Evolutionary conservation across 2,329 filamentous ascomycete species (phyloP), one percentile per base, ranked within the genome.

Genomic region (Pyricularia grisea): DNA sequence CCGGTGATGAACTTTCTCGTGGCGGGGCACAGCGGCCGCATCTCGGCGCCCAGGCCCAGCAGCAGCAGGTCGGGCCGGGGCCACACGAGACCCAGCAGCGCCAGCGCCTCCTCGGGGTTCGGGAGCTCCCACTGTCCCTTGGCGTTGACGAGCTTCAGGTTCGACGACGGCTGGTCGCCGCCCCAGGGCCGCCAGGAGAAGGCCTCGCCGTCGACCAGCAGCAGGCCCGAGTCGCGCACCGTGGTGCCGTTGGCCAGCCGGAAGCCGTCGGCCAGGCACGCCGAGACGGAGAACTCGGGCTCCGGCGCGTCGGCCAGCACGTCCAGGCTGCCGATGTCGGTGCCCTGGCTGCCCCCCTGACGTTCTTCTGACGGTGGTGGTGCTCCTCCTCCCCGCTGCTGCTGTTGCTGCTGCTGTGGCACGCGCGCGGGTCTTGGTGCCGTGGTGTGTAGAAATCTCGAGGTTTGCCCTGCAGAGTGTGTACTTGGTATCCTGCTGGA

Each of bases 11-110:
- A 84, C 70, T 84, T 84, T 73, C 90, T 88, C 63, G 92, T 92
- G 73, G 88, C 84, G 0, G 92, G 91, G 69, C 91, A 92, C 9
- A 98, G 79, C 0, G 93, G 93, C 67, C 89, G 81, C 67, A 95
- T 92, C 25, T 85, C 84, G 25, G 87, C 87, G 0, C 95, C 95
- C 4, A 95, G 86, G 1, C 95, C 95, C n/a, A 99, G 81, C 69
- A 99, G 91, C 60, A 99, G 81, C 23, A 98, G 81, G 81, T 98
- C 94, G 75, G 94, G 94, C 77, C 94, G 90, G 70, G 94, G 94
- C 91, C 92, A 97, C 30, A 97, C 81, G 71, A 94, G 74, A 67
- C 89, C 87, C 77, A 98, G 81, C 63, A 96, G 73, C 2, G 90
- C 92, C 85, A 94, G 94, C 17, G 86, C 88, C 71, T 88, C 85